Conservation (phyloP, 805 yeast species). For the Tetrapisispora pingtungensis region DNA sequence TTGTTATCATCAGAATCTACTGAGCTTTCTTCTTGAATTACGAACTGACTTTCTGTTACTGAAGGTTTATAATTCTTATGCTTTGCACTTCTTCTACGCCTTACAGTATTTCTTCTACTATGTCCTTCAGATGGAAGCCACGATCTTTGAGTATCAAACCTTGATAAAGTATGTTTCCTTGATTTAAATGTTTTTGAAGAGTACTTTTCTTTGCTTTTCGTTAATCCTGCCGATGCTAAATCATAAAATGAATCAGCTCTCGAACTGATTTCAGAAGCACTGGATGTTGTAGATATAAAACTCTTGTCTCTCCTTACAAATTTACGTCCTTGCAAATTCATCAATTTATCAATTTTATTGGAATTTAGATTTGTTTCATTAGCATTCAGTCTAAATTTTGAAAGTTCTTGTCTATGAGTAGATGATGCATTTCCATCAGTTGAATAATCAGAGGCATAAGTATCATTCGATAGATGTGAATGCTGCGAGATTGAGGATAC, state of each 20-base stretch:
- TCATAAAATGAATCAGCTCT: constrained; percentile 34
- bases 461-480: constrained; percentile 32
- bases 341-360: background rate
- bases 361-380: background rate
- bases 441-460: constrained; percentile 44
- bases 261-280: constrained; percentile 33
- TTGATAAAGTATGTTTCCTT: constrained; percentile 17
- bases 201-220: constrained; percentile 8
- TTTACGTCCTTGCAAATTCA: constrained; percentile 9
- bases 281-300: constrained; percentile 31
- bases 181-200: constrained; percentile 6
- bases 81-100: constrained; percentile 16
- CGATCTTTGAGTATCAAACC: constrained; percentile 14
- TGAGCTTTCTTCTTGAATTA: constrained; percentile 26
- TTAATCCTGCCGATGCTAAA: constrained; percentile 27
- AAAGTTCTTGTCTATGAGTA: constrained; percentile 6
- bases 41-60: constrained; percentile 18
- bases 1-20: constrained; percentile 4
- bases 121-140: constrained; percentile 10
- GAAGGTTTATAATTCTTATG: constrained; percentile 13
- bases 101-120: constrained; percentile 8
- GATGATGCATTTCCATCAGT: constrained; percentile 24
- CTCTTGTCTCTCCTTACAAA: constrained; percentile 29
- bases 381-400: constrained; percentile 4
- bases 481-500: constrained; percentile 41